Evolutionary conservation across 148 eudicot genomes (phyloP), one percentile per base, ranked within the genome.

Genomic region (Tetragonia tetragonoides): DNA sequence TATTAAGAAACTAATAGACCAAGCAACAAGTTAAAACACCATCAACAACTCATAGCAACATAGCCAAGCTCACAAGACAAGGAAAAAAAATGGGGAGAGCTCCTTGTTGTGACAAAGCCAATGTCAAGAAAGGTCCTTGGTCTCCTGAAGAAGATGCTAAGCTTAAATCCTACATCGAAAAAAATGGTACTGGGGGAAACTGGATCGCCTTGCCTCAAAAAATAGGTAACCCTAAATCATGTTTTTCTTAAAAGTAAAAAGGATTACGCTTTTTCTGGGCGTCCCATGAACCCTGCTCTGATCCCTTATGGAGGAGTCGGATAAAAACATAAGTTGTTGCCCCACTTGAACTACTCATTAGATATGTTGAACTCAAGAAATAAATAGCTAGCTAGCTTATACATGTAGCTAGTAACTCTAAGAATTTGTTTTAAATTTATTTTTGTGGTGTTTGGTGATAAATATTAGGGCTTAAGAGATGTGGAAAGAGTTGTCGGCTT

Each of bases 401-500:
- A 46, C 34, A 28, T 28, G 34, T 28, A 28, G 34, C 34, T 28
- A 46, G 49, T 46, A 46, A 46, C 10, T 10, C 5, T 4, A 12
- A 72, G 9, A 39, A 11, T 1, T 41, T 61, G 11, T 21, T 37
- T 46, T 39, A 1, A 49, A 62, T 10, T 46, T 42, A 23, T 46
- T 56, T 23, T 24, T 15, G 47, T 54, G 5, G 23, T 28, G 40
- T n/a, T 51, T 57, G 21, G 60, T 15, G 78, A 18, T 69, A 10
- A 51, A 28, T 69, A 42, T 81, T 87, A 93, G 98, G 96, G 74
- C 87, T 93, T 11, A 91, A 86, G 84, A 88, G 98, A 80, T 93
- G 98, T 70, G 98, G 98, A 46, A 93, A 93, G 85, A 93, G 98
- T 51, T 93, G 98, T 66, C 87, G 98, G 18, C 90, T 93, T 39